Percentiles rank a stretch among this genome's conserved stretches.
These are phyloP conservation scores for Cytospora chrysosperma DNA, from an alignment of 2,329 filamentous ascomycete genomes.

Conservation along the genomic window DNA sequence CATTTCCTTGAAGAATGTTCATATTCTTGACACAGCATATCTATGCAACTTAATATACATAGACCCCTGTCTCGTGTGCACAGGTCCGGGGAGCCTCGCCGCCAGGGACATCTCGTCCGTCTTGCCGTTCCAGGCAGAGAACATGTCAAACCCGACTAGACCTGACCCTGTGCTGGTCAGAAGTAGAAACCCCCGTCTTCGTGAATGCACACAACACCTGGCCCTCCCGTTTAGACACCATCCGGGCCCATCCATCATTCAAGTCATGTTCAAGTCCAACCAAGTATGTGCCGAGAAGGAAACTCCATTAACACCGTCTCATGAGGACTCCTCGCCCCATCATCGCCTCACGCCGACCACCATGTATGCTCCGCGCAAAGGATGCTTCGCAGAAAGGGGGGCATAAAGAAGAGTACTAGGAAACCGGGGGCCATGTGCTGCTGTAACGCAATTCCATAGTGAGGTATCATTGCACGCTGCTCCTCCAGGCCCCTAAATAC, in stretches of 20 bases:
- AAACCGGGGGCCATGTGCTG: constrained; percentile 6
- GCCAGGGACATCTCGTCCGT: not conserved
- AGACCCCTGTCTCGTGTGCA: not conserved
- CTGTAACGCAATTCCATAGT: constrained; percentile 10
- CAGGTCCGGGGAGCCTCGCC: constrained; percentile 2
- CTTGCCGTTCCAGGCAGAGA: not conserved
- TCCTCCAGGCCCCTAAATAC: constrained; percentile 5
- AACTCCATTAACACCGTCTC: constrained; percentile 14
- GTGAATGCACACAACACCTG: not conserved
- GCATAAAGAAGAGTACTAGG: not conserved
- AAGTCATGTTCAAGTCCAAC: constrained; percentile 6
- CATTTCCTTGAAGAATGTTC: constrained; percentile 16
- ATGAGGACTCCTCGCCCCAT: not conserved
- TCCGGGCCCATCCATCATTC: not conserved
- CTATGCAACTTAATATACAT: constrained; percentile 21
- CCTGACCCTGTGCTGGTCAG: not conserved
- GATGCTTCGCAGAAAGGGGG: not conserved
- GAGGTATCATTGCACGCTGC: not conserved
- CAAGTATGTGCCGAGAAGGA: constrained; percentile 6
- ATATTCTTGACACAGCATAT: constrained; percentile 19
- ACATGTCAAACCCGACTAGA: not conserved
- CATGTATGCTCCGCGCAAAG: constrained; percentile 7
- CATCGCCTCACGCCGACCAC: not conserved
- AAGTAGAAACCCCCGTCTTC: not conserved
- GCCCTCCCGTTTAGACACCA: not conserved